These are phyloP conservation scores for Selaginella tamariscina DNA, from an alignment of 75 land plant genomes.

Conservation along the genomic window DNA sequence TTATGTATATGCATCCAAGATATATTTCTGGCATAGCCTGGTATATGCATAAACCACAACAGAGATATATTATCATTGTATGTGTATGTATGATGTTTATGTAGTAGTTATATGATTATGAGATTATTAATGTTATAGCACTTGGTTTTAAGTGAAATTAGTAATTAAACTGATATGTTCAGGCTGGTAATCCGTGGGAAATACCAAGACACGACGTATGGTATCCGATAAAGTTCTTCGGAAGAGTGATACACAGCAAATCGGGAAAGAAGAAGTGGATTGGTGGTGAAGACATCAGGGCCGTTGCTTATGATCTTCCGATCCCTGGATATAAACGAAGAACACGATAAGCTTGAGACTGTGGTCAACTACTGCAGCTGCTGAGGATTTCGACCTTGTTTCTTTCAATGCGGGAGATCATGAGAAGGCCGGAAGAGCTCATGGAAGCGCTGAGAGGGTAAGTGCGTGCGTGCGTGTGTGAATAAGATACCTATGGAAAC, in stretches of 20 bases:
- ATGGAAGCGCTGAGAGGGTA: slow-evolving; percentile 76
- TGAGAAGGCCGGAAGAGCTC: slow-evolving; percentile 55
- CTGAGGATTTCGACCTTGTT: slow-evolving; percentile 60
- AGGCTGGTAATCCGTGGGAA: slow-evolving; percentile 97
- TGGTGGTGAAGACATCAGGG: slow-evolving; percentile 73
- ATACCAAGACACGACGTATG: slow-evolving; percentile 71
- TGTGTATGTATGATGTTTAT: neutral
- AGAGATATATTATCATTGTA: neutral
- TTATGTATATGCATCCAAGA: neutral
- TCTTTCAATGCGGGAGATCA: slow-evolving; percentile 90
- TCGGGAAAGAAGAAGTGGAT: slow-evolving; percentile 80
- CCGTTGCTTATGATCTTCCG: slow-evolving; percentile 94
- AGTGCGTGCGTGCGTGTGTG: no score
- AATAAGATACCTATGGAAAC: no score
- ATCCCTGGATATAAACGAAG: slow-evolving; percentile 95
- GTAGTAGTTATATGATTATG: neutral
- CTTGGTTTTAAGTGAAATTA: neutral
- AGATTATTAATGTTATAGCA: neutral
- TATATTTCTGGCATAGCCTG: neutral
- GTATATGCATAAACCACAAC: neutral
- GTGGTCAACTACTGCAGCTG: slow-evolving; percentile 69
- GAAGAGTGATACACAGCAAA: slow-evolving; percentile 43
- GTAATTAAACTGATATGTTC: slow-evolving; percentile 10
- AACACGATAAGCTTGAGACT: slow-evolving; percentile 78
- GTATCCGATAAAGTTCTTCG: slow-evolving; percentile 77